Conservation (phyloP, 202 grass and related monocot genomes). For the Dendrocalamus latiflorus region DNA sequence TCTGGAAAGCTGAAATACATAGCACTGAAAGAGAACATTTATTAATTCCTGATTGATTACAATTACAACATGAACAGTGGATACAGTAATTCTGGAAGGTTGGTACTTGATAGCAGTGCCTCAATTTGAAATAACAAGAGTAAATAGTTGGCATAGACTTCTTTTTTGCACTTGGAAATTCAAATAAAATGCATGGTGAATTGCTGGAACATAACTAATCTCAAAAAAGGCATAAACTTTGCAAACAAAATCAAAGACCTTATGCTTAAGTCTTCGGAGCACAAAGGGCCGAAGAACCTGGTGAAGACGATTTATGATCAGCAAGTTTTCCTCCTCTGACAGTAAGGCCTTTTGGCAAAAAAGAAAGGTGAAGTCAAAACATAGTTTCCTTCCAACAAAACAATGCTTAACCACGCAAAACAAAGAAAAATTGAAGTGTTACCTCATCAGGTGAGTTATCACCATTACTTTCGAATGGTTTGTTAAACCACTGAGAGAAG, state of each 20-base stretch:
- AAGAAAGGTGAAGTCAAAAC: slow-evolving; percentile 20
- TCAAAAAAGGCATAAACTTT: slow-evolving; percentile 33
- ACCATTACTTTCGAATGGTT: slow-evolving; percentile 86
- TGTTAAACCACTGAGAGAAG: slow-evolving; percentile 99
- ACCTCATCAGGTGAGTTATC: slow-evolving; percentile 92
- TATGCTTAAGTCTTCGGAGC: slow-evolving; percentile 97
- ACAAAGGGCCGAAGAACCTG: slow-evolving; percentile 99
- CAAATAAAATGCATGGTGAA: background rate
- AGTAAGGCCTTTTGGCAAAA: slow-evolving; percentile 77
- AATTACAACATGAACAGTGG: background rate
- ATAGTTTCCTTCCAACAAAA: slow-evolving; percentile 11
- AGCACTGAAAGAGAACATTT: background rate
- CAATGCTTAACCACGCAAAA: background rate
- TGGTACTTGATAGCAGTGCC: background rate
- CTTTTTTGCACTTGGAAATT: background rate
- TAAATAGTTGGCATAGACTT: background rate
- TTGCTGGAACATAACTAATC: background rate
- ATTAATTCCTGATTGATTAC: background rate
- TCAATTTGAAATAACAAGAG: background rate
- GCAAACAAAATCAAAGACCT: slow-evolving; percentile 54
- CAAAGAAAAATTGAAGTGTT: slow-evolving; percentile 27
- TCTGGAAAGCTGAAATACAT: background rate
- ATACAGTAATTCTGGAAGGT: background rate
- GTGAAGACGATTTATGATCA: slow-evolving; percentile 99
- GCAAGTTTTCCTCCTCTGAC: too few species aligned